Evolutionary conservation across 441 rosid genomes (phyloP), one percentile per base, ranked within the genome.

Genomic region (Jatropha multifida): DNA sequence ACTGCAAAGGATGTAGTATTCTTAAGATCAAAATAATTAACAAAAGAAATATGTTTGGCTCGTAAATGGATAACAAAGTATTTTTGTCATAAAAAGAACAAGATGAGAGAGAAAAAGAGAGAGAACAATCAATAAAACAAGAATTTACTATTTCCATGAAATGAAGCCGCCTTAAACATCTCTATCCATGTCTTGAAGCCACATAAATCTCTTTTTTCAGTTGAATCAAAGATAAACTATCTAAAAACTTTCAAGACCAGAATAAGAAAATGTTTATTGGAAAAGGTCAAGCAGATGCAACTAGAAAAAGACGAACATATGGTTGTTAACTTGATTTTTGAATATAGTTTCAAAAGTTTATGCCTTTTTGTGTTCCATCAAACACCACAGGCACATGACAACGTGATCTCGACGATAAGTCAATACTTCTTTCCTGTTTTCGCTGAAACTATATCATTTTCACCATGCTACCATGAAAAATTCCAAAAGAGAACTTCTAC

Each of bases 1-100:
- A 84, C 96, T 95, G 84, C 89, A 76, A 11, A 23, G 56, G 64
- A 75, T 55, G 17, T n/a, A 13, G 58, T 27, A 61, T 65, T 63
- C 66, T 60, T 42, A 78, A 56, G 69, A 74, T 70, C 63, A 69
- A 38, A 52, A 74, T 68, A 54, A 54, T 67, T 77, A 54, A 46
- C n/a, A 52, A 60, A 72, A 73, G n/a, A 14, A 15, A 49, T 51
- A 38, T 61, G 37, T 54, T 69, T 63, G 41, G 49, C 55, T 73
- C 49, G 4, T 46, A 26, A 23, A 76, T n/a, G 2, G 40, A 48
- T 59, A 32, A 56, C 26, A 68, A 46, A 40, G 42, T 32, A 26
- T 49, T 60, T 12, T 27, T 32, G 9, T 55, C 56, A 10, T 9
- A 11, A 42, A 37, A 66, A n/a, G n/a, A 8, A 55, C 54, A 27